Evolutionary conservation across 495 filamentous ascomycete species (phyloP), one percentile per base, ranked within the genome.

Genomic region (Rhizodiscina lignyota): DNA sequence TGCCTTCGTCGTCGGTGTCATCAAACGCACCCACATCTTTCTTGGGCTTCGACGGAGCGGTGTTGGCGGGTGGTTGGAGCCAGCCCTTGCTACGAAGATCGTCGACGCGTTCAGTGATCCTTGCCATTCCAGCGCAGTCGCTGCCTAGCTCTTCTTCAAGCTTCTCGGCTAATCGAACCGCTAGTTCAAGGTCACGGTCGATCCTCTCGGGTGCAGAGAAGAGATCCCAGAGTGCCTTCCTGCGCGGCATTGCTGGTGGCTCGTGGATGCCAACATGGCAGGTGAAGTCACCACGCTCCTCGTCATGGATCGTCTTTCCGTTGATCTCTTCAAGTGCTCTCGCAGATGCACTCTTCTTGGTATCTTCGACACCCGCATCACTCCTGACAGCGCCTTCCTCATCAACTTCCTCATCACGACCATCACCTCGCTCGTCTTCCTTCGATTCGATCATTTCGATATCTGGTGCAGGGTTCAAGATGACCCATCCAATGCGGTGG

Each of bases 401-500:
- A 37, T 70, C 61, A n/a, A 54, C 56, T 35, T 86, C 79, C 38
- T 73, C 75, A 13, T 73, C 72, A 21, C 70, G 55, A 3, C 64
- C 69, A 50, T 74, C 70, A n/a, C 67, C 67, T 44, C 70, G 45
- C n/a, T 71, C 70, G 36, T 73, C 61, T 21, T 69, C 63, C 4
- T 53, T 54, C 16, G 56, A 48, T 10, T 61, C 53, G 16, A 64
- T 61, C 16, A 57, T 48, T 10, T 61, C 53, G 16, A 64, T 61
- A 26, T 91, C 82, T 2, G 74, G 60, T 10, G 74, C 71, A 27
- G 84, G 80, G 51, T 94, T 64, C 5, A 99, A 64, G 68, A 96
- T 92, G 38, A 99, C 84, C 86, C 86, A 99, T 16, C 91, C 89
- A 62, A 99, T 99, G 1, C 89, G 77, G 50, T 99, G 89, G 47